Evolutionary conservation across 257 asterid genomes (phyloP).

Genomic region (Jaltomata sinuosa): DNA sequence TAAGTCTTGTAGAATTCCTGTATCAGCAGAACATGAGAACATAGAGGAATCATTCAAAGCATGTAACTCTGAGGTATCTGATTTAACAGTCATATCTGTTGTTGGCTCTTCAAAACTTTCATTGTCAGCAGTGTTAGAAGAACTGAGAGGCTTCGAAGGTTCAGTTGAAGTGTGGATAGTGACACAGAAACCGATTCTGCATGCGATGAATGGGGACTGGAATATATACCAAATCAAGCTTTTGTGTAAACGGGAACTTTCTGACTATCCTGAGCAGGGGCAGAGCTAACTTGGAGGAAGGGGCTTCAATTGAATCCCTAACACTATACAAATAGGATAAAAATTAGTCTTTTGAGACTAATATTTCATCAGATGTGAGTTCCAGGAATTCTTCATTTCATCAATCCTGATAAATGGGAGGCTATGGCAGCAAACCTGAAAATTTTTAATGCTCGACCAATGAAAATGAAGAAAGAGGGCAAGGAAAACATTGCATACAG

Average conservation of each 20-base stretch:
- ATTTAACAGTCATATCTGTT: no score
- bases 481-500: background rate
- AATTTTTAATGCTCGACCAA: background rate
- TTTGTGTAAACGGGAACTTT: background rate
- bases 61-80: slow-evolving; percentile 11
- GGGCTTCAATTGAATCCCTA: background rate
- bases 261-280: background rate
- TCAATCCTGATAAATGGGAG: slow-evolving; percentile 55
- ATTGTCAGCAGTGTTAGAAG: no score
- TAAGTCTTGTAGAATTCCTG: no score
- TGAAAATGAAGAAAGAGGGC: background rate
- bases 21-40: no score
- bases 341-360: background rate
- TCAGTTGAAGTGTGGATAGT: no score
- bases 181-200: no score
- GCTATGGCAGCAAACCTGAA: slow-evolving; percentile 72
- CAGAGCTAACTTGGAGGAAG: background rate
- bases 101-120: no score
- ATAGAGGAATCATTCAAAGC: slow-evolving; percentile 24
- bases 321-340: background rate
- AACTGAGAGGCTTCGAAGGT: no score
- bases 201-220: no score
- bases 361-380: slow-evolving; percentile 38
- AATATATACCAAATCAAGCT: no score
- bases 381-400: slow-evolving; percentile 69